Evolutionary conservation across 805 yeast genomes (phyloP).

Genomic region (Saturnispora mendoncae): DNA sequence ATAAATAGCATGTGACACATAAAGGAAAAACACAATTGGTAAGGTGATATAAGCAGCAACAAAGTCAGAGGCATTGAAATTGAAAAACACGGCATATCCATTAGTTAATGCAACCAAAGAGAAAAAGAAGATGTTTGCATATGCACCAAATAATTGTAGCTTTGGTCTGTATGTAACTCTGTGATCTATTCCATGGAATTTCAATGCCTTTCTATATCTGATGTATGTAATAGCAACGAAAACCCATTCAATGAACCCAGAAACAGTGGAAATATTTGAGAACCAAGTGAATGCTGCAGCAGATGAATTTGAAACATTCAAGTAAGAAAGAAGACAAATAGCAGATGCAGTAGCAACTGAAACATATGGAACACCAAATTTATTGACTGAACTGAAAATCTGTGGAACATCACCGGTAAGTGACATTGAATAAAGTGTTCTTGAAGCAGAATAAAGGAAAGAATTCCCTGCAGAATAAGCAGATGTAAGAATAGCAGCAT

Average conservation of each 20-base stretch:
- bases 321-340: constrained; percentile 49
- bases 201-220: constrained; percentile 58
- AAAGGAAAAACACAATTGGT: constrained; percentile 44
- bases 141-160: constrained; percentile 52
- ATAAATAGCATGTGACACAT: constrained; percentile 48
- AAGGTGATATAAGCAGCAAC: constrained; percentile 60
- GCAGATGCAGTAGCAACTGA: constrained; percentile 44
- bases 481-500: constrained; percentile 53
- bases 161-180: constrained; percentile 50
- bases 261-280: constrained; percentile 54
- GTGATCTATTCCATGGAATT: constrained; percentile 40
- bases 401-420: constrained; percentile 67
- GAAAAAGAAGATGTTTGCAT: constrained; percentile 36
- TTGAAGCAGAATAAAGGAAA: constrained; percentile 61
- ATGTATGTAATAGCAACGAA: constrained; percentile 44
- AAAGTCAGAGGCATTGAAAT: constrained; percentile 43
- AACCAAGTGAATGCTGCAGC: constrained; percentile 60
- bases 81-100: constrained; percentile 56
- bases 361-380: constrained; percentile 58
- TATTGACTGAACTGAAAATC: constrained; percentile 51
- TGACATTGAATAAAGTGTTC: constrained; percentile 68
- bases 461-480: constrained; percentile 66
- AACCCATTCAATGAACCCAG: constrained; percentile 62
- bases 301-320: constrained; percentile 53
- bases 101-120: constrained; percentile 38